Base-by-base conservation (phyloP, 1,284 basidiomycete species). In the Austroboletus rostrupii region DNA sequence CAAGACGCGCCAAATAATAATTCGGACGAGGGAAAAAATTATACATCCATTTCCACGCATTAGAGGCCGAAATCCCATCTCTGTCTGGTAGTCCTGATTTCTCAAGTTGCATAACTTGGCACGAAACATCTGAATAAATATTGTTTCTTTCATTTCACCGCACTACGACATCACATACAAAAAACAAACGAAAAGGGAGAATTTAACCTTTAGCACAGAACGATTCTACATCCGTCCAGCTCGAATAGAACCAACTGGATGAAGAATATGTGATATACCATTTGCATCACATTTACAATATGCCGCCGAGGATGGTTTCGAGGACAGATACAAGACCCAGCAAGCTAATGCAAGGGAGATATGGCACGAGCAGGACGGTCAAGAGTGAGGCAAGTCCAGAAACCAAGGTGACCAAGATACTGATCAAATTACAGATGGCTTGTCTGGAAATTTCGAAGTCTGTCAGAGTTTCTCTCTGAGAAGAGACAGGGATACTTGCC, bases 311-410 rank as follows among this genome's bases (percentile, higher is more conserved):
- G 5, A 59, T 45, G 3, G 14, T 9, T 12, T 1, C 9, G 16
- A 59, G 54, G 17, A 50, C 28, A 5, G 4, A 1, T 21, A 14
- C 33, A 5, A 59, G 57, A 32, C 57, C 47, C 12, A 59, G 26
- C 14, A 9, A n/a, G 17, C 4, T 36, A 23, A 56, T 16, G 23
- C 53, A 47, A 41, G 39, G 47, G 11, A 53, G 11, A 19, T 57
- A 28, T 16, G 57, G 57, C 3, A 1, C 20, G 26, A 57, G 39
- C 32, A 57, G 16, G 20, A 16, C 0, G n/a, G 57, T 23, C 17
- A 57, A 29, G 16, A 43, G 43, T 1, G 7, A 1, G 16, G 47
- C 33, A 19, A 57, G 47, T 8, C 45, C 49, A 5, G 3, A 1
- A 29, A 59, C 49, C 46, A 57, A 41, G 19, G 44, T 32, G 28